Percentiles rank a stretch among this genome's conserved stretches.
phyloP scores from a whole-genome alignment of 2,329 filamentous ascomycete genomes.

The Trichophyton mentagrophytes region DNA sequence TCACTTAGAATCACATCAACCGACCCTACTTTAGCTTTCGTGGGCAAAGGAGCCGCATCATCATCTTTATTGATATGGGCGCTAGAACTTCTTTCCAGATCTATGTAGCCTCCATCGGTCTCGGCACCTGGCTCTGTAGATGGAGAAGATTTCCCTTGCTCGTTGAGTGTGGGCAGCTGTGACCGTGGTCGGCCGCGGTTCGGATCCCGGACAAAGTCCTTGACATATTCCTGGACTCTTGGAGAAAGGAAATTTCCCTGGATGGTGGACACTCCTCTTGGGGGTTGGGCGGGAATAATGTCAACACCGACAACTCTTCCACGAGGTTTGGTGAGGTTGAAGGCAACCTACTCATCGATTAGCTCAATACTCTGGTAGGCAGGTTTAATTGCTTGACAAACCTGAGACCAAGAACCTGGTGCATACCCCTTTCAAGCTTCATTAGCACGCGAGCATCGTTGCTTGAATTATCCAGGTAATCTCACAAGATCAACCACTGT shows the following conservation, averaged over 20 bases:
- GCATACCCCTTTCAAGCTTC: slow-evolving; percentile 30
- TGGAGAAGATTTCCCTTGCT: slow-evolving; percentile 10
- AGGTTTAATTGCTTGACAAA: slow-evolving; percentile 15
- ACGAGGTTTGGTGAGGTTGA: slow-evolving; percentile 60
- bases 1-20: slow-evolving; percentile 95
- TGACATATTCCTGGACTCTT: slow-evolving; percentile 61
- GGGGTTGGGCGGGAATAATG: slow-evolving; percentile 82
- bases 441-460: background rate
- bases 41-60: slow-evolving; percentile 14
- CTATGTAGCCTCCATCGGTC: slow-evolving; percentile 14
- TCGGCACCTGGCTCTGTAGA: background rate
- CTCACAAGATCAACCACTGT: slow-evolving; percentile 78
- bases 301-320: slow-evolving; percentile 85
- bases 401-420: slow-evolving; percentile 50
- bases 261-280: slow-evolving; percentile 80
- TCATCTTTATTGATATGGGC: slow-evolving; percentile 17
- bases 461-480: background rate
- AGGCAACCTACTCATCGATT: slow-evolving; percentile 51
- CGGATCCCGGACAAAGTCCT: slow-evolving; percentile 58
- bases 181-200: slow-evolving; percentile 42
- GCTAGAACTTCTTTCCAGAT: slow-evolving; percentile 19
- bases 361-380: background rate
- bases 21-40: slow-evolving; percentile 21
- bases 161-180: slow-evolving; percentile 11
- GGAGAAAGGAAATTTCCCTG: slow-evolving; percentile 84